Base-by-base conservation (phyloP, 495 filamentous ascomycete species). In the Chaetomidium leptoderma region DNA sequence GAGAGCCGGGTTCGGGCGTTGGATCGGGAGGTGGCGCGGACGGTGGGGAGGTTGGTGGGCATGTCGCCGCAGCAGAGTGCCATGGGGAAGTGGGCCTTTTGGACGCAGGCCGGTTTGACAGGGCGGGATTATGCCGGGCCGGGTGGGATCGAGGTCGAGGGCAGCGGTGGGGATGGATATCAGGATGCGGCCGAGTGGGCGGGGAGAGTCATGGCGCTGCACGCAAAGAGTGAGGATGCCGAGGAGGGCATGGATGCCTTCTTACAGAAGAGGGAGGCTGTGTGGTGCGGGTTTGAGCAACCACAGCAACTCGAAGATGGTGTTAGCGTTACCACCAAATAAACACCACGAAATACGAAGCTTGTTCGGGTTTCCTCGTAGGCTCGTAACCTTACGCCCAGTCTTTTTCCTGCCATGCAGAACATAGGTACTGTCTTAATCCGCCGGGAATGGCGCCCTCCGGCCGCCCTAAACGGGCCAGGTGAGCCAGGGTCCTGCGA, bases 81-180 rank as follows among this genome's bases (percentile, higher is more conserved):
- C 5, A 53, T 68, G 52, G 63, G 63, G 17, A 70, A 70, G 54
- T 70, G 67, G 65, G 63, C 63, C 3, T 66, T 64, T 48, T 70
- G 63, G 65, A 63, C 61, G 5, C 67, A 70, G 59, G 24, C 46
- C 13, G 33, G 54, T 3, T 40, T 66, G 30, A 29, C 27, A 0
- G 56, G 55, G 10, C 13, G 42, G 13, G 24, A 57, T 1, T 35
- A 45, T 17, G 17, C 29, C 8, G 54, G 55, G 23, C 33, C 32
- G 13, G 62, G 53, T 33, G 58, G 47, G 16, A 16, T 17, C 1
- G 43, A 17, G 27, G 55, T 55, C 14, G 58, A 49, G 13, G 53
- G 53, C 4, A 37, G 50, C 27, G 59, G 59, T 0, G 59, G 45
- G 21, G 60, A 65, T 57, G 61, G 47, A 2, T 63, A 53, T 47